Base-by-base conservation (phyloP, 306 rosid genomes). In the Trichosanthes cucumerina region DNA sequence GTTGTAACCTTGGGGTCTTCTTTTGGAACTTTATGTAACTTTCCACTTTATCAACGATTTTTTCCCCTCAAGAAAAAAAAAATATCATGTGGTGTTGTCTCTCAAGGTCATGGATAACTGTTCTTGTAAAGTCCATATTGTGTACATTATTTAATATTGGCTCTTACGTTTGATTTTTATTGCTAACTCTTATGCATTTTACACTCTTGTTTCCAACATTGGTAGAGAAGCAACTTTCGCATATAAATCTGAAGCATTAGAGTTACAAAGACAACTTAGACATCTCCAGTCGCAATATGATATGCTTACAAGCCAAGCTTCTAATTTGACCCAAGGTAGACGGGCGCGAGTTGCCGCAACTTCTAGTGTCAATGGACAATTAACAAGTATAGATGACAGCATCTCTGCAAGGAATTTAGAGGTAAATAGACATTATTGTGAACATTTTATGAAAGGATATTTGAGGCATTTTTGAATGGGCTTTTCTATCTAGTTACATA, bases 261-360 rank as follows among this genome's bases (percentile, higher is more conserved):
- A 93, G 85, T 82, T 92, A 86, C 96, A 88, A 78, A 92, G 90
- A 78, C 93, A 91, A 80, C 90, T 91, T 43, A 81, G 86, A 75
- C 90, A 87, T 50, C 87, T 91, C 60, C 97, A 88, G 57, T 88
- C 89, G 36, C 99, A 95, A 82, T 91, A 84, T 31, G 99, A 92
- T 79, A 85, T 92, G 97, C 96, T 95, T 14, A 87, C 93, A 19
- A 80, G 88, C 79, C 96, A 95, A 85, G 92, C 92, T 24, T 92
- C 99, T 0, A 79, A 85, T 43, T 88, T 92, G 89, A 91, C 86
- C 9, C 99, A 92, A 82, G 99, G 99, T 73, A 95, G 97, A 73
- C 89, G 99, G 52, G 87, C 97, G 1, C 88, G 99, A 13, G 97
- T 95, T 81, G 88, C 90, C 73, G 97, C 99, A n/a, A 92, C 99